Evolutionary conservation across 2,329 filamentous ascomycete genomes (phyloP).

Genomic region (Sporothrix euskadiensis): DNA sequence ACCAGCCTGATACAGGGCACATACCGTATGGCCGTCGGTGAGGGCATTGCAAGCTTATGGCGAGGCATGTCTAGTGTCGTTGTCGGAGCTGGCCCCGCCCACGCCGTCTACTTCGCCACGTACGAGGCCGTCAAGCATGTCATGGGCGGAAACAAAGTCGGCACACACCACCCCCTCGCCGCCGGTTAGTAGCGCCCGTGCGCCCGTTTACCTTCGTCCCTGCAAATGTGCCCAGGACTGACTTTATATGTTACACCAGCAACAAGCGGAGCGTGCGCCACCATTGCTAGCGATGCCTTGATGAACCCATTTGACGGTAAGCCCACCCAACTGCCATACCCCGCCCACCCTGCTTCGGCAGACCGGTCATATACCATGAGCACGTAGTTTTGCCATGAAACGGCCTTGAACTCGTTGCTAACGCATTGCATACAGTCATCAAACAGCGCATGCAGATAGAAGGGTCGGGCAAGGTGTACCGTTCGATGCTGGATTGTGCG

Average conservation of each 20-base stretch:
- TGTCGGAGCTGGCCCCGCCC: constrained; percentile 90
- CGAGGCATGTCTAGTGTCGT: constrained; percentile 95
- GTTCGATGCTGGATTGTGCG: constrained; percentile 83
- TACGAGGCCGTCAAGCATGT: constrained; percentile 97
- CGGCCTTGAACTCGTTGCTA: neutral
- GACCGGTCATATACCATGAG: neutral
- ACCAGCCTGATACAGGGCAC: constrained; percentile 89
- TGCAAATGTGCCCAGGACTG: neutral
- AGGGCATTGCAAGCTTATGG: constrained; percentile 91
- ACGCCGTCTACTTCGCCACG: constrained; percentile 97
- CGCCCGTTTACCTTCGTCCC: neutral
- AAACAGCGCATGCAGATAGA: constrained; percentile 99
- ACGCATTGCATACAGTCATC: constrained; percentile 65
- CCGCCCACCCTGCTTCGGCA: neutral
- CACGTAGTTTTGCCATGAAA: neutral
- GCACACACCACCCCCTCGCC: constrained; percentile 87
- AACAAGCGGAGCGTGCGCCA: constrained; percentile 89
- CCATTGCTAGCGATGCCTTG: constrained; percentile 93
- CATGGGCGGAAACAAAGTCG: constrained; percentile 86
- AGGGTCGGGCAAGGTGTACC: constrained; percentile 83
- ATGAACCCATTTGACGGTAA: constrained; percentile 99
- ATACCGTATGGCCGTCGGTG: constrained; percentile 84
- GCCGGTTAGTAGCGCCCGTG: constrained; percentile 63
- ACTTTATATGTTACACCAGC: constrained; percentile 52
- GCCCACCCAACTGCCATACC: constrained; percentile 34